Conservation (phyloP, 164 flowering plant genomes). For the Akebia trifoliata region DNA sequence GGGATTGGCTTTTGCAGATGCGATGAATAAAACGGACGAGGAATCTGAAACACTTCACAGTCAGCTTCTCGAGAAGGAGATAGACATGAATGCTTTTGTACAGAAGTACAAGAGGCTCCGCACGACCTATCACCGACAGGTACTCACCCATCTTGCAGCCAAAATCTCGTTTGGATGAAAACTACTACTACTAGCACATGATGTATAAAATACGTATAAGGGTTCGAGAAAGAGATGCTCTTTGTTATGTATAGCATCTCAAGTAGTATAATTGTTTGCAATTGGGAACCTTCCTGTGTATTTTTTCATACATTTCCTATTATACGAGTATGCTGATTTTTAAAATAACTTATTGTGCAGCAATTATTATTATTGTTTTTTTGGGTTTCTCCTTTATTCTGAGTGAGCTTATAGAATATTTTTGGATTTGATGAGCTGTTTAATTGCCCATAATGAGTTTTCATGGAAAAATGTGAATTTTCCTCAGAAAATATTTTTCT, state of each 20-base stretch:
- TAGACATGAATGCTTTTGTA: constrained; percentile 57
- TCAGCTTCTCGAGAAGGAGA: constrained; percentile 66
- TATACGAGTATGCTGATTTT: too few species aligned
- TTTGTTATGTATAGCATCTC: background rate
- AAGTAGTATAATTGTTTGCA: background rate
- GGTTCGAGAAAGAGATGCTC: background rate
- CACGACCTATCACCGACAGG: constrained; percentile 50
- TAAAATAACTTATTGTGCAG: too few species aligned
- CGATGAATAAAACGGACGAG: constrained; percentile 63
- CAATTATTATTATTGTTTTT: too few species aligned
- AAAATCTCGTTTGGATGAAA: constrained; percentile 45
- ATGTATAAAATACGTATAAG: constrained; percentile 4
- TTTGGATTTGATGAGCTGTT: too few species aligned
- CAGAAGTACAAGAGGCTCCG: constrained; percentile 84
- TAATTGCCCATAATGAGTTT: too few species aligned
- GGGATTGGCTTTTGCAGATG: constrained; percentile 41
- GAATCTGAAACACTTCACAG: constrained; percentile 76
- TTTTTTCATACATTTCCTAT: background rate
- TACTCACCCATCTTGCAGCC: constrained; percentile 75
- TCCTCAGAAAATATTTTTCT: too few species aligned
- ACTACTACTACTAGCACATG: background rate
- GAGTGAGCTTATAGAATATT: too few species aligned
- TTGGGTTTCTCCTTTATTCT: too few species aligned
- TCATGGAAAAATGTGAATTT: too few species aligned
- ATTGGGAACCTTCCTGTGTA: constrained; percentile 2